These are phyloP conservation scores for Fusarium poae DNA, from an alignment of 2,329 filamentous ascomycete genomes.

Conservation along the genomic window DNA sequence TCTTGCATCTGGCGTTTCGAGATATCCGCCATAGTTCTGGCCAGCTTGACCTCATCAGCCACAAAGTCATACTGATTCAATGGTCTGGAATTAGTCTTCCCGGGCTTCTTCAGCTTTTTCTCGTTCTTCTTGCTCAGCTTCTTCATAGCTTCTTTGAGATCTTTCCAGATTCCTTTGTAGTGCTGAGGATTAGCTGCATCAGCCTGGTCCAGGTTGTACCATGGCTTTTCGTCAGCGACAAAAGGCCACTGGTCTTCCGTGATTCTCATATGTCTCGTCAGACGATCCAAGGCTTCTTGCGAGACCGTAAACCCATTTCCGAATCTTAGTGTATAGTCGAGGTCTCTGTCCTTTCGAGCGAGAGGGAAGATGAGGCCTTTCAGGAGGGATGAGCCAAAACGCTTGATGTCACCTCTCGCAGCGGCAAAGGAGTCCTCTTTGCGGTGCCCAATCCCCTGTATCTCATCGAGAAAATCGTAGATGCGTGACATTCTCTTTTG, in stretches of 20 bases:
- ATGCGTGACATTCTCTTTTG: slow-evolving; percentile 32
- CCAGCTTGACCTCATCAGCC: neutral
- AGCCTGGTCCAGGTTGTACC: neutral
- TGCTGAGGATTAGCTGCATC: neutral
- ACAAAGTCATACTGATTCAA: neutral
- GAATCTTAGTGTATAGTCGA: neutral
- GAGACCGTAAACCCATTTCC: neutral
- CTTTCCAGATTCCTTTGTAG: slow-evolving; percentile 1
- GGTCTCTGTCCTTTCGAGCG: neutral
- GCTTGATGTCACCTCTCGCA: slow-evolving; percentile 44
- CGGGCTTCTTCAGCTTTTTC: neutral
- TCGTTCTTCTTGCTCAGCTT: neutral
- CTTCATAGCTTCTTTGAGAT: neutral
- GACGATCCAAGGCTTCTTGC: neutral
- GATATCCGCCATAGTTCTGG: neutral
- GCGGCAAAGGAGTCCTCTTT: slow-evolving; percentile 22
- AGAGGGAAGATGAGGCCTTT: slow-evolving; percentile 24
- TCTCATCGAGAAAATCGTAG: slow-evolving; percentile 40
- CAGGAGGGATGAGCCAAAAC: slow-evolving; percentile 44
- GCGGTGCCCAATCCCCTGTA: slow-evolving; percentile 27
- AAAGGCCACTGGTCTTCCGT: slow-evolving; percentile 24
- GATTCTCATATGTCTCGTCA: slow-evolving; percentile 32
- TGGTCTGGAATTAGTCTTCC: neutral
- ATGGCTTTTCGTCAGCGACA: neutral
- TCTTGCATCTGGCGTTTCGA: neutral